These are phyloP conservation scores for Aquilaria malaccensis DNA, from an alignment of 345 rosid genomes.

Conservation along the genomic window DNA sequence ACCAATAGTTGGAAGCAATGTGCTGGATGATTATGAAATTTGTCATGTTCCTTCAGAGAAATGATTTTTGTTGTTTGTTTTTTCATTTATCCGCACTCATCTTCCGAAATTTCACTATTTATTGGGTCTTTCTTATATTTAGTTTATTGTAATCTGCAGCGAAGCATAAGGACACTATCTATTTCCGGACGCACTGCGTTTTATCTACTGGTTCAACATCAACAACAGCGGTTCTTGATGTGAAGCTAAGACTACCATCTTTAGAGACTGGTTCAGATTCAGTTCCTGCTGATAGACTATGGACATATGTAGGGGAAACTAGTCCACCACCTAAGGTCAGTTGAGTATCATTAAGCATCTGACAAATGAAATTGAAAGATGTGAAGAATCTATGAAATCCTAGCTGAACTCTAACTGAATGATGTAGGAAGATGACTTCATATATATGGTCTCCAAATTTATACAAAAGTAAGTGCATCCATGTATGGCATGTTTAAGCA, in stretches of 20 bases:
- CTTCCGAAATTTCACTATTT: not conserved
- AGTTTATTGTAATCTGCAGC: constrained; percentile 40
- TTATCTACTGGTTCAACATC: constrained; percentile 52
- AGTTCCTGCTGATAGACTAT: constrained; percentile 36
- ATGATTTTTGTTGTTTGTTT: too few relatives aligned
- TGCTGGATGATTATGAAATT: too few relatives aligned
- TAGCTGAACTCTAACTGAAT: too few relatives aligned
- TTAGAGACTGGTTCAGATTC: constrained; percentile 50
- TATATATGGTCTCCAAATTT: too few relatives aligned
- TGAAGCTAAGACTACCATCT: constrained; percentile 73
- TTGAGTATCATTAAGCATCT: not conserved
- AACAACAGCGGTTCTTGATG: constrained; percentile 48
- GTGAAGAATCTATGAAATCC: too few relatives aligned
- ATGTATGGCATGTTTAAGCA: too few relatives aligned
- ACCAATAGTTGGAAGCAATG: too few relatives aligned
- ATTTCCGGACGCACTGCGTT: constrained; percentile 55
- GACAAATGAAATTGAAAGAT: too few relatives aligned
- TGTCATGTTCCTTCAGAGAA: too few relatives aligned
- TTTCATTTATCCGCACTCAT: too few relatives aligned
- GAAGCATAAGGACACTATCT: constrained; percentile 38
- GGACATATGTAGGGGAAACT: constrained; percentile 51
- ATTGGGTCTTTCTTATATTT: constrained; percentile 8
- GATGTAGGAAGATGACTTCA: too few relatives aligned
- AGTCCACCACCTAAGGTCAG: constrained; percentile 61
- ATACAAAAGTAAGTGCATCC: too few relatives aligned